Evolutionary conservation across 2,329 filamentous ascomycete species (phyloP).

Genomic region (Venturia nashicola): DNA sequence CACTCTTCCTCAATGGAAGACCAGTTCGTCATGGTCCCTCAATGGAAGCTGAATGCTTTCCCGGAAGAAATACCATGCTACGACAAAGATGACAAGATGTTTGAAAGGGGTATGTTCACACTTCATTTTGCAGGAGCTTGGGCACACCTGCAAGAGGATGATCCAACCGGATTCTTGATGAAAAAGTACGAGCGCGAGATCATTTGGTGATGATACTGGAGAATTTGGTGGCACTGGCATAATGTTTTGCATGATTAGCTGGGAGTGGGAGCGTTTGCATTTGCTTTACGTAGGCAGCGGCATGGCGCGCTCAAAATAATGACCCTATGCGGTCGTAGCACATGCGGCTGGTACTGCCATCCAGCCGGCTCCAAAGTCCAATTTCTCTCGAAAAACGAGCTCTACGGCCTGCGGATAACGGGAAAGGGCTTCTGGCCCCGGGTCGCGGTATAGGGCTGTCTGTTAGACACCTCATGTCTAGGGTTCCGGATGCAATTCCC

Average conservation of each 20-base stretch:
- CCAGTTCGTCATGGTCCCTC: slow-evolving; percentile 17
- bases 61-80: slow-evolving; percentile 27
- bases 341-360: background rate
- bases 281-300: background rate
- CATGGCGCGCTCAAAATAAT: background rate
- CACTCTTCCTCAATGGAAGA: background rate
- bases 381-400: background rate
- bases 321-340: too few species aligned
- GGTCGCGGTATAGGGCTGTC: background rate
- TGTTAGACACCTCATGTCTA: background rate
- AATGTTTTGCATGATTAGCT: background rate
- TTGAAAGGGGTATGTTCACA: slow-evolving; percentile 24
- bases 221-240: background rate
- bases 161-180: slow-evolving; percentile 11
- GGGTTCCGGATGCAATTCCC: background rate
- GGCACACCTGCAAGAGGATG: slow-evolving; percentile 24
- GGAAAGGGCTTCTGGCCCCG: background rate
- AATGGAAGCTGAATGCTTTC: slow-evolving; percentile 28
- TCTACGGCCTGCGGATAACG: background rate
- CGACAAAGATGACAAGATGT: slow-evolving; percentile 18
- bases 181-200: slow-evolving; percentile 8
- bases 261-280: background rate
- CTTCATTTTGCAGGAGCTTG: slow-evolving; percentile 31
- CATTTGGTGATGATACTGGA: background rate
- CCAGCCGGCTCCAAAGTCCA: background rate